phyloP scores from a whole-genome alignment of 1,284 basidiomycete species.

The Violaceomyces palustris region DNA sequence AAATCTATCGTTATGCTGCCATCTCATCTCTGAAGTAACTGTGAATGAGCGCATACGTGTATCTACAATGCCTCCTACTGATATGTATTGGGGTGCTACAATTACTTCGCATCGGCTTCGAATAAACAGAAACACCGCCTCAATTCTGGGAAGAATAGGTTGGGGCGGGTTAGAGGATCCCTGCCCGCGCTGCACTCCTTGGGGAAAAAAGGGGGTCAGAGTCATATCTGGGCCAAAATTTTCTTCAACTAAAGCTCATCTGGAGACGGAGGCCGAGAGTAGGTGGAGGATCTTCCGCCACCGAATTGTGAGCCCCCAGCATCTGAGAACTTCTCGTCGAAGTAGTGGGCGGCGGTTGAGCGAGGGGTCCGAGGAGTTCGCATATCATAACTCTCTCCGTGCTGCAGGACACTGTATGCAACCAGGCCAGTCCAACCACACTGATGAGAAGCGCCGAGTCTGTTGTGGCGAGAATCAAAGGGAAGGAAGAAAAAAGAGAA shows the following conservation, averaged over 20 bases:
- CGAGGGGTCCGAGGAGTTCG: constrained; percentile 66
- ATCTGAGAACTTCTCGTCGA: constrained; percentile 55
- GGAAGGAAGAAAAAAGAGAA: neutral
- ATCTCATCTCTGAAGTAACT: too few species aligned
- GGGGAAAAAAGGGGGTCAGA: too few species aligned
- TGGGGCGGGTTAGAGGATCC: too few species aligned
- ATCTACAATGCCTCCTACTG: too few species aligned
- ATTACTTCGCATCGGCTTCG: too few species aligned
- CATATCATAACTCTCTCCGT: constrained; percentile 47
- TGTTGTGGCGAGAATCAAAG: neutral
- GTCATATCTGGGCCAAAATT: too few species aligned
- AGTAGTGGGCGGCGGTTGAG: constrained; percentile 83
- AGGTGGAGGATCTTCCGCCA: constrained; percentile 27
- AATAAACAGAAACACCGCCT: too few species aligned
- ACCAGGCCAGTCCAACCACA: constrained; percentile 72
- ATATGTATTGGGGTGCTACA: too few species aligned
- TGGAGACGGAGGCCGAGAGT: constrained; percentile 40
- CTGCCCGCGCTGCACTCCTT: too few species aligned
- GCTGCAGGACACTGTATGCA: constrained; percentile 62
- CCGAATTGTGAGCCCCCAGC: constrained; percentile 39
- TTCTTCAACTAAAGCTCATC: constrained; percentile 40
- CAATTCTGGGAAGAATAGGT: too few species aligned
- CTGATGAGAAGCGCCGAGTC: constrained; percentile 88
- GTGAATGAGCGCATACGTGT: too few species aligned
- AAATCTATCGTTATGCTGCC: too few species aligned